Conservation (phyloP, 345 rosid genomes). For the Durio zibethinus region DNA sequence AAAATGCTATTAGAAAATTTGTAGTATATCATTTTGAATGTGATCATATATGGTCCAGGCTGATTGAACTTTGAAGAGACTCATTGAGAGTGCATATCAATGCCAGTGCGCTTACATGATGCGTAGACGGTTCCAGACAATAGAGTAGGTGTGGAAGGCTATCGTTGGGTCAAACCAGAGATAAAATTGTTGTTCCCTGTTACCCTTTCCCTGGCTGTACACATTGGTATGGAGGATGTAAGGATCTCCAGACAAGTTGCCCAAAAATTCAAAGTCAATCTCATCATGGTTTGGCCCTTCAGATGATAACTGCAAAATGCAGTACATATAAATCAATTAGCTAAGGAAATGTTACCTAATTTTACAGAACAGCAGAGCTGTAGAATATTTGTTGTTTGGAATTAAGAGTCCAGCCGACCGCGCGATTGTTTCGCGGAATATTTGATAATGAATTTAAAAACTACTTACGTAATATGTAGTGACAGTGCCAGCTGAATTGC, state of each 20-base stretch:
- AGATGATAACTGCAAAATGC: constrained; percentile 36
- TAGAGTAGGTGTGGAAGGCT: constrained; percentile 66
- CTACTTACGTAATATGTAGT: neutral
- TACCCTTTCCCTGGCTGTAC: constrained; percentile 2
- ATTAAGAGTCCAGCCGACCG: too few species aligned
- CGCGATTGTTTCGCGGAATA: too few species aligned
- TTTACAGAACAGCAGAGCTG: too few species aligned
- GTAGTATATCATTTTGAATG: too few species aligned
- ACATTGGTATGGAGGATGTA: constrained; percentile 21
- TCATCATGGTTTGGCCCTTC: constrained; percentile 53
- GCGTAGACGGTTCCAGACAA: constrained; percentile 56
- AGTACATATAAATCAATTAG: neutral
- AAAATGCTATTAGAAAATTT: neutral
- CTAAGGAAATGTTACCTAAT: neutral
- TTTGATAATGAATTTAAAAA: too few species aligned
- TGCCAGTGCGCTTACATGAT: constrained; percentile 34
- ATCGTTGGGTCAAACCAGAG: constrained; percentile 65
- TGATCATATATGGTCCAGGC: too few species aligned
- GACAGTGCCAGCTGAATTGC: neutral
- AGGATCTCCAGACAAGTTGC: constrained; percentile 54
- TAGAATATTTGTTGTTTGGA: too few species aligned
- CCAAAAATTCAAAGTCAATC: constrained; percentile 68
- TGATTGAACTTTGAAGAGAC: too few species aligned
- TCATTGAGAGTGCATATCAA: too few species aligned
- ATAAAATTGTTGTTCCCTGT: constrained; percentile 62